Evolutionary conservation across 495 filamentous ascomycete genomes (phyloP), one percentile per base, ranked within the genome.

Genomic region (Penicillium silybi): DNA sequence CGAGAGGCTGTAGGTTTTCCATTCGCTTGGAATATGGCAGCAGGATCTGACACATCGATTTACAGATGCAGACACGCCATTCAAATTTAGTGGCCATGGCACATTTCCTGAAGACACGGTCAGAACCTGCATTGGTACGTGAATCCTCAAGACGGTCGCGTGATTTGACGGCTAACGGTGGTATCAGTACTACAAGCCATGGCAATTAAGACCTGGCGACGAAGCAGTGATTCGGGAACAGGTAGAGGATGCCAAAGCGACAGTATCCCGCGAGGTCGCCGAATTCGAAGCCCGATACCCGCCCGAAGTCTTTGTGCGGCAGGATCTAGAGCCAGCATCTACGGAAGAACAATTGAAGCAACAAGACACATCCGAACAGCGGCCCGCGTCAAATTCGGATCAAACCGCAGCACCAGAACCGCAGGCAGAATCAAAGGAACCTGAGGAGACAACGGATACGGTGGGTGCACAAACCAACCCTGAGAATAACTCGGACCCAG

Each of bases 141-240:
- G 43, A 23, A 22, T 5, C 11, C 20, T 39, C 20, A 15, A 5
- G 0, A 13, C 6, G 23, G 48, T 13, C 17, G 37, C 11, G n/a
- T 32, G 29, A 15, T 11, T 8, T 48, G 13, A 42, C 46, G 2
- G 41, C 48, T 59, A 52, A 59, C 22, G 25, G 17, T 22, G 45
- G 56, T 72, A 32, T 37, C 59, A 97, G 92, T 92, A 85, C 67
- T 98, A 96, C 68, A 85, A 86, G 44, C 93, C 93, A 6, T 96
- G 88, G 86, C 82, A 92, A 61, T 72, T 87, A 45, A 79, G 80
- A 25, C 67, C 77, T 4, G 76, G 76, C 16, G 82, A 89, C 51
- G 83, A 85, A 50, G 79, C 73, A 9, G 74, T 70, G 34, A 86
- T 89, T 66, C 71, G 72, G 46, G 66, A 73, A 13, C 86, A 89